A percentile compares a stretch with the other conserved stretches of the same genome.
Evolutionary conservation across 345 rosid species (phyloP).

Genomic region (Citrus reticulata): DNA sequence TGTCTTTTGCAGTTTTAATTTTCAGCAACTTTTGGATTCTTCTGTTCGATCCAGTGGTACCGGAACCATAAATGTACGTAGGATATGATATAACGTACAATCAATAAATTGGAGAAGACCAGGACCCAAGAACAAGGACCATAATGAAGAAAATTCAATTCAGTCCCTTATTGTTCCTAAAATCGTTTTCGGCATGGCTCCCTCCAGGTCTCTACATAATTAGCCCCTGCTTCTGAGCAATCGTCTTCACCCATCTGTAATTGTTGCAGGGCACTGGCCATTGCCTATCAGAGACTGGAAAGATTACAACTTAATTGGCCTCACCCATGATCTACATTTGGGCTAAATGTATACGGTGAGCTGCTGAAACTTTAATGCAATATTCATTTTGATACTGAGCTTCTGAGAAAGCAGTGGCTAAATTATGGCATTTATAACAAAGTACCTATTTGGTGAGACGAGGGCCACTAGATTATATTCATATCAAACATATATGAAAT

Average conservation of each 20-base stretch:
- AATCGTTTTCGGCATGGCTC: no score
- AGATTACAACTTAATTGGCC: neutral
- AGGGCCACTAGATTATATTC: neutral
- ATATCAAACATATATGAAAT: neutral
- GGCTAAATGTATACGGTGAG: neutral
- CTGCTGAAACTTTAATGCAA: neutral
- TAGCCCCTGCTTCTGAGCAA: no score
- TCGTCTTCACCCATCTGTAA: neutral
- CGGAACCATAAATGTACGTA: no score
- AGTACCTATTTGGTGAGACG: neutral
- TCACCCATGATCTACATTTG: neutral
- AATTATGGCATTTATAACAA: neutral
- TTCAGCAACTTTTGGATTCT: neutral
- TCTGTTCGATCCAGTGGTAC: no score
- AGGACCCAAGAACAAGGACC: no score
- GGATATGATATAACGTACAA: no score
- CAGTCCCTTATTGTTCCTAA: no score
- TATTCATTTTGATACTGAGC: neutral
- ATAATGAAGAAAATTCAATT: no score
- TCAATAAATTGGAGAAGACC: no score
- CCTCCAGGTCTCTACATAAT: no score
- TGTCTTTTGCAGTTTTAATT: neutral
- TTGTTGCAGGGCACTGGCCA: neutral
- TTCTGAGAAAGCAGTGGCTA: no score
- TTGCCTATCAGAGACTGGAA: neutral